A percentile compares a stretch with the other conserved stretches of the same genome.
Evolutionary conservation across 805 yeast species (phyloP).

Genomic region (Sugiyamaella qingdaonensis): DNA sequence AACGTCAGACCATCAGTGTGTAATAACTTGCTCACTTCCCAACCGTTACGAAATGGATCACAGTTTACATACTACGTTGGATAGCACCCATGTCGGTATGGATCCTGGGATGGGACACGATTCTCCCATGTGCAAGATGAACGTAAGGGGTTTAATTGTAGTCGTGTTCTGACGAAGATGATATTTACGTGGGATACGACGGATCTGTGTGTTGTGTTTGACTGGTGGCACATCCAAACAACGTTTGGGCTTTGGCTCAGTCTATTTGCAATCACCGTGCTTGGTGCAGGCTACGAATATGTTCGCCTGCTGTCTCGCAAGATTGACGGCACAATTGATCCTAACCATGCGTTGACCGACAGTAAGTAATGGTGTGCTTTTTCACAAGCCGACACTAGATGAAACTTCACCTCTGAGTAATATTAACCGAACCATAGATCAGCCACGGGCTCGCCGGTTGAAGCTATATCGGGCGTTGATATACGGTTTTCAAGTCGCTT

Average conservation of each 20-base stretch:
- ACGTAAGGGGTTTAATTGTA: conserved; percentile 13
- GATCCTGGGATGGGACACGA: conserved; percentile 16
- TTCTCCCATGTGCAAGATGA: conserved; percentile 23
- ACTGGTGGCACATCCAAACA: conserved; percentile 74
- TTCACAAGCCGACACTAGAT: background rate
- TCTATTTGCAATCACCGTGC: conserved; percentile 42
- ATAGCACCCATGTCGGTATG: conserved; percentile 20
- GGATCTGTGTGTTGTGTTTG: conserved; percentile 66
- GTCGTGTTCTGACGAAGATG: conserved; percentile 41
- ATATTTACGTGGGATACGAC: conserved; percentile 73
- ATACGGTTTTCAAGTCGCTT: conserved; percentile 65
- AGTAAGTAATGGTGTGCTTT: background rate
- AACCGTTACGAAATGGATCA: conserved; percentile 17
- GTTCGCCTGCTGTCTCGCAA: conserved; percentile 33
- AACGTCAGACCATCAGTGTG: background rate
- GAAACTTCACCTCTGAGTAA: background rate
- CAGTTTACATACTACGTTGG: background rate
- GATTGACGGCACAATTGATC: conserved; percentile 12
- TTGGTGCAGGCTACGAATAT: conserved; percentile 61
- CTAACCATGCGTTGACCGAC: background rate
- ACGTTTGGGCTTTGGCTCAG: conserved; percentile 49
- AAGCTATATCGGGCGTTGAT: conserved; percentile 19
- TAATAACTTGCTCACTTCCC: conserved; percentile 4
- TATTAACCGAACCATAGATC: conserved; percentile 1
- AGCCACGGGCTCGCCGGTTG: background rate